Evolutionary conservation across 805 yeast genomes (phyloP).

Genomic region (Yarrowia deformans): DNA sequence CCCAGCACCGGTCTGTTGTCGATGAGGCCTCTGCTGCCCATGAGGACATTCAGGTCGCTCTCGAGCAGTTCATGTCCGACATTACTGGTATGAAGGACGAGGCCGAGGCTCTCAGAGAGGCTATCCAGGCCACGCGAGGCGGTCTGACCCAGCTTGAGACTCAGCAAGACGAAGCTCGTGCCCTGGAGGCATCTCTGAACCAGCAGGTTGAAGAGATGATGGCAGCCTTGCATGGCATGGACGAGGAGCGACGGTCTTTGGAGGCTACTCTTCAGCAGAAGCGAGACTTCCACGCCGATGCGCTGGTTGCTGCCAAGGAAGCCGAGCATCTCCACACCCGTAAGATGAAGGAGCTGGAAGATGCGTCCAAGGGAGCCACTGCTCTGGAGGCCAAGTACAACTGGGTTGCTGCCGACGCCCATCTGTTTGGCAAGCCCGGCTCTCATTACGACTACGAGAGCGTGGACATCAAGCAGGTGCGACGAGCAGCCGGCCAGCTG

Average conservation of each 20-base stretch:
- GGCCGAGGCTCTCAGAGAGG: constrained; percentile 50
- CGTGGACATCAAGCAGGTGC: constrained; percentile 61
- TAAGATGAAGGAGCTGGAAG: constrained; percentile 46
- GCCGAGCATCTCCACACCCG: constrained; percentile 47
- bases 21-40: constrained; percentile 60
- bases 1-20: constrained; percentile 52
- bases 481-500: constrained; percentile 63
- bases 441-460: constrained; percentile 49
- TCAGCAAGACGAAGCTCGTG: constrained; percentile 48
- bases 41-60: constrained; percentile 71
- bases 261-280: constrained; percentile 45
- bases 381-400: constrained; percentile 60
- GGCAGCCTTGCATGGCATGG: constrained; percentile 67
- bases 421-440: constrained; percentile 51
- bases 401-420: constrained; percentile 75
- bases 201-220: constrained; percentile 58
- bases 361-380: constrained; percentile 39
- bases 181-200: constrained; percentile 47
- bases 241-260: constrained; percentile 73
- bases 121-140: constrained; percentile 50
- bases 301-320: constrained; percentile 43
- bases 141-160: constrained; percentile 49
- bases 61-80: constrained; percentile 72
- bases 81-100: constrained; percentile 56
- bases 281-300: constrained; percentile 44